Evolutionary conservation across 1,284 basidiomycete genomes (phyloP).

Genomic region (Cryptococcus amylolentus): DNA sequence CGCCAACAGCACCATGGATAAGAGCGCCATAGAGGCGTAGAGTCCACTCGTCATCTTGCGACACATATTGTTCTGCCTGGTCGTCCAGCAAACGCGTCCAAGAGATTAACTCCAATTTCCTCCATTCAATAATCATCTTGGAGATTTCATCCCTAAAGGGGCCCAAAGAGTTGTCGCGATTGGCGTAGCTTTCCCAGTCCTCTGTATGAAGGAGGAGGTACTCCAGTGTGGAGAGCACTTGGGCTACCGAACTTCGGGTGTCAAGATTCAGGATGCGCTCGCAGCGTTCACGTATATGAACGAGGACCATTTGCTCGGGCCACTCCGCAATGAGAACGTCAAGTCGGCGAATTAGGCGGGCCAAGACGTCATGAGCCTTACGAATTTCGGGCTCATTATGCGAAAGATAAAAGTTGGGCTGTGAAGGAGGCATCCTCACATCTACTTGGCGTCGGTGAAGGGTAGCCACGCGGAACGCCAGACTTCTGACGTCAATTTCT

Average conservation of each 20-base stretch:
- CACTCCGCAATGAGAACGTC: slow-evolving; percentile 67
- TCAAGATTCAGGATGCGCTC: slow-evolving; percentile 64
- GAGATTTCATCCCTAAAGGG: slow-evolving; percentile 65
- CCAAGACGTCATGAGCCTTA: slow-evolving; percentile 59
- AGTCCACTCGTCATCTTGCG: slow-evolving; percentile 78
- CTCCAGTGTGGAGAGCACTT: slow-evolving; percentile 79
- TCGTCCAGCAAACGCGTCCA: slow-evolving; percentile 81
- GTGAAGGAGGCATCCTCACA: slow-evolving; percentile 49
- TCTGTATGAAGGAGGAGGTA: slow-evolving; percentile 82
- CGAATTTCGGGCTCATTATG: slow-evolving; percentile 66
- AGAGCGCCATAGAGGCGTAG: slow-evolving; percentile 82
- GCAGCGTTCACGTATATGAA: slow-evolving; percentile 75
- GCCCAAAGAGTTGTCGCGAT: slow-evolving; percentile 76
- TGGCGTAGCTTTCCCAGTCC: slow-evolving; percentile 96
- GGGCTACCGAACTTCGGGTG: slow-evolving; percentile 72
- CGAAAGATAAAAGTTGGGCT: slow-evolving; percentile 74
- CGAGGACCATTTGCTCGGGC: slow-evolving; percentile 97
- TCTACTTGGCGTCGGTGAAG: slow-evolving; percentile 37
- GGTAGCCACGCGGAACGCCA: slow-evolving; percentile 34
- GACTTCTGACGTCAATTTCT: slow-evolving; percentile 29
- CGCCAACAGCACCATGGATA: slow-evolving; percentile 62
- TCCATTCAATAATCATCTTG: slow-evolving; percentile 80
- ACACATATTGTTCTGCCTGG: slow-evolving; percentile 62
- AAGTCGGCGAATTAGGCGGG: slow-evolving; percentile 58
- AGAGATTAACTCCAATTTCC: slow-evolving; percentile 78